phyloP scores from a whole-genome alignment of 768 basidiomycete species.

The Coprinopsis strossmayeri region DNA sequence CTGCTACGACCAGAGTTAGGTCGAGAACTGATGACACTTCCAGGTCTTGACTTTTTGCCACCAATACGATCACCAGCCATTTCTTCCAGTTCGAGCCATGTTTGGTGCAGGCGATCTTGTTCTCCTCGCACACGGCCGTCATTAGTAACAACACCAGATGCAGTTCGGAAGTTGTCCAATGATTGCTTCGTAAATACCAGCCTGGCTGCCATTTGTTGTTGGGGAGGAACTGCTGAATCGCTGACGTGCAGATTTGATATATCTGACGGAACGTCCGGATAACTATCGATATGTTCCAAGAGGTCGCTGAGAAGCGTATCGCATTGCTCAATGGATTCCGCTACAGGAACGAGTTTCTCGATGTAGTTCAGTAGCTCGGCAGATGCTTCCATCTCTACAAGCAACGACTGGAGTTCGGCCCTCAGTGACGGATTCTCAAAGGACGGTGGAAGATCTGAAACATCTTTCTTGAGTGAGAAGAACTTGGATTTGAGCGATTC shows the following conservation, averaged over 20 bases:
- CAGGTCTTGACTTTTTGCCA: slow-evolving; percentile 57
- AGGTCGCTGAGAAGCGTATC: slow-evolving; percentile 80
- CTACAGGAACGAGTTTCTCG: slow-evolving; percentile 48
- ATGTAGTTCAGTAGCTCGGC: slow-evolving; percentile 43
- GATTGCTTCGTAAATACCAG: slow-evolving; percentile 54
- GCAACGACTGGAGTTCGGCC: slow-evolving; percentile 57
- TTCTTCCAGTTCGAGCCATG: slow-evolving; percentile 75
- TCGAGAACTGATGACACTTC: slow-evolving; percentile 57
- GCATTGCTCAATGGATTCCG: slow-evolving; percentile 43
- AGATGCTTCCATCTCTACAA: slow-evolving; percentile 49
- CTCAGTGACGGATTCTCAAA: slow-evolving; percentile 36
- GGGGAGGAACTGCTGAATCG: slow-evolving; percentile 41
- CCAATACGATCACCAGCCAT: slow-evolving; percentile 68
- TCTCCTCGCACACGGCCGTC: slow-evolving; percentile 61
- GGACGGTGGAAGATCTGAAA: slow-evolving; percentile 38
- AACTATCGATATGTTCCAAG: slow-evolving; percentile 81
- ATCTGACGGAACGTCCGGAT: slow-evolving; percentile 53
- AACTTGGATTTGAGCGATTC: slow-evolving; percentile 43
- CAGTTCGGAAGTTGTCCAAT: slow-evolving; percentile 40
- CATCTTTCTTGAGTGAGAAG: slow-evolving; percentile 35
- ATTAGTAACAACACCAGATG: slow-evolving; percentile 36
- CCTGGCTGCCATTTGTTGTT: slow-evolving; percentile 61
- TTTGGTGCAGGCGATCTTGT: slow-evolving; percentile 62
- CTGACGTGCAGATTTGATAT: slow-evolving; percentile 37
- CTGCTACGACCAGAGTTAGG: slow-evolving; percentile 54